phyloP scores from a whole-genome alignment of 257 asterid species.

The Thymus quinquecostatus region DNA sequence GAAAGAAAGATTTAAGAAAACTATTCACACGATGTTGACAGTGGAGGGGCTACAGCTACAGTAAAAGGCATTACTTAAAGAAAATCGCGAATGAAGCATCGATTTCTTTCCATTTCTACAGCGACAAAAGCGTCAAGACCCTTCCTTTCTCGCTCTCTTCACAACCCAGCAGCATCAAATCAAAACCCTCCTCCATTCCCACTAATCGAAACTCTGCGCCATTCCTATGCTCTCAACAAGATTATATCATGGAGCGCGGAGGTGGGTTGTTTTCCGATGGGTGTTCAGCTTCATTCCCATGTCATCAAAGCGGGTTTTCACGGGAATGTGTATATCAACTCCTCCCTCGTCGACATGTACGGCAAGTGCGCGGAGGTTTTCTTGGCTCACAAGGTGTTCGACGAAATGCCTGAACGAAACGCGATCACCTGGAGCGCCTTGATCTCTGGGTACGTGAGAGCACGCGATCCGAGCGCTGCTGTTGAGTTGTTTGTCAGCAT shows the following conservation, averaged over 20 bases:
- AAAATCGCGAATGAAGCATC: conserved; percentile 24
- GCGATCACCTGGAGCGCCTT: conserved; percentile 56
- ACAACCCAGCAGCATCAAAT: conserved; percentile 15
- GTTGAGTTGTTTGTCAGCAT: conserved; percentile 45
- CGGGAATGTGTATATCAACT: conserved; percentile 50
- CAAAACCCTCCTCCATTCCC: not conserved
- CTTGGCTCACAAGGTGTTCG: conserved; percentile 53
- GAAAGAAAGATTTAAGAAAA: no score
- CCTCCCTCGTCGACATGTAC: conserved; percentile 56
- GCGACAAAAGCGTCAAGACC: conserved; percentile 19
- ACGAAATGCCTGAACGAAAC: conserved; percentile 55
- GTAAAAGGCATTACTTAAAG: not conserved
- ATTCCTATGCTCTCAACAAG: conserved; percentile 46
- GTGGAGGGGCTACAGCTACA: conserved; percentile 2
- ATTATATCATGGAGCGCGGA: conserved; percentile 52
- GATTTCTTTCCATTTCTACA: conserved; percentile 9
- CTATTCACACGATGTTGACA: not conserved
- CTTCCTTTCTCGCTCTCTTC: conserved; percentile 29
- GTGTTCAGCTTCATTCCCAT: conserved; percentile 53
- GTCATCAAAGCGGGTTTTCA: conserved; percentile 51
- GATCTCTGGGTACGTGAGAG: conserved; percentile 53
- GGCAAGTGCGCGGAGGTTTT: conserved; percentile 34
- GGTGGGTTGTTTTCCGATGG: conserved; percentile 30
- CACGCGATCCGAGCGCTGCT: conserved; percentile 36
- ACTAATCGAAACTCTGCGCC: conserved; percentile 23